A percentile compares a stretch with the other conserved stretches of the same genome.
Evolutionary conservation across 257 asterid species (phyloP).

Genomic region (Thymus quinquecostatus): DNA sequence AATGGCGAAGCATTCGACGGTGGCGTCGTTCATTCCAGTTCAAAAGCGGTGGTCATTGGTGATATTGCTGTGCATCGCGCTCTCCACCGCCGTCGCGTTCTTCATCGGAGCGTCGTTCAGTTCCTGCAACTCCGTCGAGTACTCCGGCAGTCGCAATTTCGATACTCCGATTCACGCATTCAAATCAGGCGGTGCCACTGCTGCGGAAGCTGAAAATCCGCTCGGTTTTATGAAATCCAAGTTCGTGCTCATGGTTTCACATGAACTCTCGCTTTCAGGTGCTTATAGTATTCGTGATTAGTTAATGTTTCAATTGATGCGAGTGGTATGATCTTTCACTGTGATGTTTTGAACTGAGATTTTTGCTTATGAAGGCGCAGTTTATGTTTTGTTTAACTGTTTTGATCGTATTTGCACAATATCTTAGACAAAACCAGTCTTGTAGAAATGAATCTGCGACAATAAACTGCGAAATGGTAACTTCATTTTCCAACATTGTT

Average conservation of each 20-base stretch:
- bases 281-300: constrained; percentile 18
- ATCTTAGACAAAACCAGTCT: neutral
- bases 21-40: constrained; percentile 29
- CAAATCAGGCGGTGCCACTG: constrained; percentile 25
- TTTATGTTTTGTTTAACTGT: constrained; percentile 5
- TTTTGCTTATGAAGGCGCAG: constrained; percentile 2
- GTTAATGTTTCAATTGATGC: neutral
- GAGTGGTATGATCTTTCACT: neutral
- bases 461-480: constrained; percentile 8
- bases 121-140: constrained; percentile 53
- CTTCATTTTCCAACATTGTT: constrained; percentile 12
- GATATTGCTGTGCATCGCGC: constrained; percentile 50
- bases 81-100: constrained; percentile 64
- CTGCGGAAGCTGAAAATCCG: constrained; percentile 42
- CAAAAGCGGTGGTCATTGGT: constrained; percentile 58
- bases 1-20: constrained; percentile 55
- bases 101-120: constrained; percentile 64
- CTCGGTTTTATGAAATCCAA: constrained; percentile 75
- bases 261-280: constrained; percentile 93
- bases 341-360: neutral
- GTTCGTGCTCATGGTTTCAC: constrained; percentile 76
- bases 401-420: neutral
- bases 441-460: neutral
- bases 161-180: constrained; percentile 35
- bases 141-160: constrained; percentile 28